Evolutionary conservation across 2,329 filamentous ascomycete genomes (phyloP).

Genomic region (Aspergillus eucalypticola): DNA sequence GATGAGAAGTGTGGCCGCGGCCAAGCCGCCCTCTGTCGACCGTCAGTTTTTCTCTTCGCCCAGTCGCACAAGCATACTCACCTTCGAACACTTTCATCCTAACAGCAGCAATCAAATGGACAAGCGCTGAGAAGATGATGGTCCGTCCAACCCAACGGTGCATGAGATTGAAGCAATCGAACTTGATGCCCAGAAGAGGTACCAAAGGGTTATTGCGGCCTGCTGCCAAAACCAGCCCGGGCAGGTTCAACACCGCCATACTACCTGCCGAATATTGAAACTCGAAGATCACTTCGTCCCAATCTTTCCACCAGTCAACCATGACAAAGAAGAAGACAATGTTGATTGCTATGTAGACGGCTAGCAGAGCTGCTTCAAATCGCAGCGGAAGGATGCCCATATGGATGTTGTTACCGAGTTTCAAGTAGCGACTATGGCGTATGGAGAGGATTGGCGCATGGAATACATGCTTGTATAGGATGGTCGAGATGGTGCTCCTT

Average conservation of each 20-base stretch:
- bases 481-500: slow-evolving; percentile 18
- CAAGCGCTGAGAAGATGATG: slow-evolving; percentile 64
- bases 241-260: slow-evolving; percentile 80
- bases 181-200: slow-evolving; percentile 73
- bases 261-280: slow-evolving; percentile 81
- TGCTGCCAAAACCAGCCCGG: slow-evolving; percentile 81
- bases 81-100: slow-evolving; percentile 23
- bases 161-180: slow-evolving; percentile 89
- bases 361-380: slow-evolving; percentile 68
- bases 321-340: slow-evolving; percentile 64
- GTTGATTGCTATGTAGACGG: slow-evolving; percentile 67
- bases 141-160: slow-evolving; percentile 80
- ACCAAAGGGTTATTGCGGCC: slow-evolving; percentile 92
- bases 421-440: not conserved
- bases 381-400: slow-evolving; percentile 73
- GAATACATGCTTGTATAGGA: slow-evolving; percentile 43
- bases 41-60: not conserved
- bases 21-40: slow-evolving; percentile 53
- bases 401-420: slow-evolving; percentile 53
- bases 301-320: slow-evolving; percentile 36
- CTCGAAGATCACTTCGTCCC: slow-evolving; percentile 33
- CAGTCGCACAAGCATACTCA: slow-evolving; percentile 14
- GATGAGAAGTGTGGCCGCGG: slow-evolving; percentile 25
- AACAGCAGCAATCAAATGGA: slow-evolving; percentile 58
- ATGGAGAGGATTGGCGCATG: slow-evolving; percentile 65